Conservation (phyloP, 768 basidiomycete genomes). For the Lentinula boryana region DNA sequence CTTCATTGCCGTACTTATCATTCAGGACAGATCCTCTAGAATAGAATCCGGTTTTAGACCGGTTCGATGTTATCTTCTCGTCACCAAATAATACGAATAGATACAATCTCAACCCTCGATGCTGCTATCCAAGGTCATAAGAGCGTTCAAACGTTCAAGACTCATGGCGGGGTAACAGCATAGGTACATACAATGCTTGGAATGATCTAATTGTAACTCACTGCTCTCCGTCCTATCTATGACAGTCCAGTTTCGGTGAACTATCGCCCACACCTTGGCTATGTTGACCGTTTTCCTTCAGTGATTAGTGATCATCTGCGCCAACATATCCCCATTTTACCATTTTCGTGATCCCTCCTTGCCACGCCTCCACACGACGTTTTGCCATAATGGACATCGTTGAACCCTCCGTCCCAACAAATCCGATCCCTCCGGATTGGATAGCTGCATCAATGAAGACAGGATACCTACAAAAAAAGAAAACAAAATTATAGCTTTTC, state of each 20-base stretch:
- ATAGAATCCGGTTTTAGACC: background rate
- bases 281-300: slow-evolving; percentile 16
- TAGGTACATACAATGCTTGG: background rate
- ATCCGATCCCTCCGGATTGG: slow-evolving; percentile 60
- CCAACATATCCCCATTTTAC: slow-evolving; percentile 54
- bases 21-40: background rate
- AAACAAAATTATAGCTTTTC: background rate
- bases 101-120: background rate
- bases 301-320: slow-evolving; percentile 56
- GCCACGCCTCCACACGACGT: slow-evolving; percentile 66
- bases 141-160: background rate
- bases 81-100: background rate
- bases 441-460: slow-evolving; percentile 69
- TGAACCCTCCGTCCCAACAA: slow-evolving; percentile 67
- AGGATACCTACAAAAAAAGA: slow-evolving; percentile 47
- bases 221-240: background rate
- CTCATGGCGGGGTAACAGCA: background rate
- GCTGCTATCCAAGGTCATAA: background rate
- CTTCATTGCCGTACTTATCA: background rate
- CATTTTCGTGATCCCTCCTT: slow-evolving; percentile 42
- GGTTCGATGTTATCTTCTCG: background rate
- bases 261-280: background rate
- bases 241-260: background rate
- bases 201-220: background rate
- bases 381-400: slow-evolving; percentile 67